These are phyloP conservation scores for Boletus rubescentipes DNA, from an alignment of 768 basidiomycete genomes.

Conservation along the genomic window DNA sequence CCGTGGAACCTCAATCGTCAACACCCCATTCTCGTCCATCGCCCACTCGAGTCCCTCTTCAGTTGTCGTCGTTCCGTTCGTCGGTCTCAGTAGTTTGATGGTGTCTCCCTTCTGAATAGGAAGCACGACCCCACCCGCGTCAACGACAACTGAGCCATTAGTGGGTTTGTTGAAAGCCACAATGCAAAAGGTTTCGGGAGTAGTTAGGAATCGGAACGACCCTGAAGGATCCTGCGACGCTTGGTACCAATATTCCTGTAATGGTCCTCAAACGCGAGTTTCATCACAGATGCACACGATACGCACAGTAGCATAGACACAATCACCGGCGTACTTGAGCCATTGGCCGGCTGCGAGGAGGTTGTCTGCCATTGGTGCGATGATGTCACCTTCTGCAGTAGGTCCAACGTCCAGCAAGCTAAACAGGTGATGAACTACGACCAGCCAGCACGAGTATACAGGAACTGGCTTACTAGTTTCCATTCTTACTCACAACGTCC, in stretches of 20 bases:
- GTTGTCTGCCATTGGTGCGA: constrained; percentile 45
- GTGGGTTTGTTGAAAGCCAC: constrained; percentile 41
- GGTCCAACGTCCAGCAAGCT: constrained; percentile 56
- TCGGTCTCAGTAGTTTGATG: constrained; percentile 41
- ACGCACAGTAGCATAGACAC: constrained; percentile 53
- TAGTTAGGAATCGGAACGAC: constrained; percentile 49
- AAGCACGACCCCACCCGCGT: constrained; percentile 34
- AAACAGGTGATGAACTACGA: not conserved
- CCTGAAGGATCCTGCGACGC: constrained; percentile 37
- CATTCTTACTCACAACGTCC: constrained; percentile 62
- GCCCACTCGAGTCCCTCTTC: constrained; percentile 32
- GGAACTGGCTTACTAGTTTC: constrained; percentile 48
- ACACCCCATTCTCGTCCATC: constrained; percentile 28
- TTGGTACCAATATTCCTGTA: constrained; percentile 49
- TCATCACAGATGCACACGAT: not conserved
- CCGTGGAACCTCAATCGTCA: constrained; percentile 31
- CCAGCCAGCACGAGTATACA: not conserved
- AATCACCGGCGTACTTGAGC: constrained; percentile 49
- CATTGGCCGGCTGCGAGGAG: constrained; percentile 52
- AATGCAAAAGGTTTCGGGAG: constrained; percentile 51
- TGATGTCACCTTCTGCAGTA: constrained; percentile 53
- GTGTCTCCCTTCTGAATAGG: constrained; percentile 45
- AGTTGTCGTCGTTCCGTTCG: not conserved
- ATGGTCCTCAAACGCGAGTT: not conserved
- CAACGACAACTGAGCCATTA: constrained; percentile 34